Conservation (phyloP, 176 grass and related monocot species). For the Hordeum marinum region DNA sequence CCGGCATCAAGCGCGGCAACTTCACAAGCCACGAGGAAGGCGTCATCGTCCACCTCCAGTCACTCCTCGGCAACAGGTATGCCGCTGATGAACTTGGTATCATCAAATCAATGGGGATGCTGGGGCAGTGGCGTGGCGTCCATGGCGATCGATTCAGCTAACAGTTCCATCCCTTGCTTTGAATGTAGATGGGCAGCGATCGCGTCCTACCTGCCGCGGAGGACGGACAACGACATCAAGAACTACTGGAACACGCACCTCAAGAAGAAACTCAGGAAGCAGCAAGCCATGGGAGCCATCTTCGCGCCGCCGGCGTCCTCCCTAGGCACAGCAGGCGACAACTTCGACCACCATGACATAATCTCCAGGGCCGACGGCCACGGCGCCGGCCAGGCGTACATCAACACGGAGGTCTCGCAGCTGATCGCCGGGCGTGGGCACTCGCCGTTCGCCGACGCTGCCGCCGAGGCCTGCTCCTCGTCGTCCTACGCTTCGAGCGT, state of each 20-base stretch:
- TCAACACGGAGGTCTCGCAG: slow-evolving; percentile 10
- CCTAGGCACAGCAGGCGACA: background rate
- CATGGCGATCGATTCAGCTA: background rate
- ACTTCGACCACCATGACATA: slow-evolving; percentile 6
- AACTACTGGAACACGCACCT: slow-evolving; percentile 97
- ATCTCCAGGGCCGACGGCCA: slow-evolving; percentile 17
- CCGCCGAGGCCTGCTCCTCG: background rate
- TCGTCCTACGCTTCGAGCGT: slow-evolving; percentile 73
- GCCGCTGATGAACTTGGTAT: no score
- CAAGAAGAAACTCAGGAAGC: slow-evolving; percentile 86
- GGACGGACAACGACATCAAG: slow-evolving; percentile 94
- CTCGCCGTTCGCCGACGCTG: slow-evolving; percentile 21
- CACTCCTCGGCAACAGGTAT: slow-evolving; percentile 83
- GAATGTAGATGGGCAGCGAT: slow-evolving; percentile 69
- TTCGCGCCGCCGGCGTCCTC: slow-evolving; percentile 26
- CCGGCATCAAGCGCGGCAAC: slow-evolving; percentile 74
- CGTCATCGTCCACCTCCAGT: slow-evolving; percentile 80
- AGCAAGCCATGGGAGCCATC: slow-evolving; percentile 41
- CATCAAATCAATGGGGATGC: no score
- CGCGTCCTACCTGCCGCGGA: slow-evolving; percentile 73
- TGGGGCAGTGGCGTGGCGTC: background rate
- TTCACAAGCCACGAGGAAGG: slow-evolving; percentile 74
- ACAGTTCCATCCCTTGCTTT: background rate
- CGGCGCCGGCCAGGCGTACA: background rate
- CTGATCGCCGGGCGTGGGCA: background rate